phyloP scores from a whole-genome alignment of 2,329 filamentous ascomycete genomes.

The Hypoxylon sp. region DNA sequence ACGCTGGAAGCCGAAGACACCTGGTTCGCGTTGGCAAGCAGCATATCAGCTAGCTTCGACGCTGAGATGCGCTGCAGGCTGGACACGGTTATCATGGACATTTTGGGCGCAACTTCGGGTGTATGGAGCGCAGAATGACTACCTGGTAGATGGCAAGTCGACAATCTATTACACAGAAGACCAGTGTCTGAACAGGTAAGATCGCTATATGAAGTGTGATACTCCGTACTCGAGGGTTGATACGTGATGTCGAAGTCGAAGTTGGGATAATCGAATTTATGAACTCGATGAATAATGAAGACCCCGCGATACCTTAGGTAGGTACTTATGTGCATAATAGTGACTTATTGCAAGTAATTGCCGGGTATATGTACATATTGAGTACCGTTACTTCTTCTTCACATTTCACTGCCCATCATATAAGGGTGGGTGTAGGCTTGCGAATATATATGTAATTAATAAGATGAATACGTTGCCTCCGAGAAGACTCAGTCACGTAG shows the following conservation, averaged over 20 bases:
- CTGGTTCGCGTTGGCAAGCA: conserved; percentile 63
- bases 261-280: not conserved
- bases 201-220: not conserved
- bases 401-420: not conserved
- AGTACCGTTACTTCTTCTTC: not conserved
- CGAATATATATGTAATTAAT: too few relatives aligned
- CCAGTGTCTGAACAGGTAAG: not conserved
- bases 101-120: conserved; percentile 14
- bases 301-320: conserved; percentile 15
- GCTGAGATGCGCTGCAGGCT: conserved; percentile 75
- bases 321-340: conserved; percentile 26
- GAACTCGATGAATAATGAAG: not conserved
- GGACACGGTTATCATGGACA: conserved; percentile 60
- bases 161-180: not conserved
- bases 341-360: conserved; percentile 1
- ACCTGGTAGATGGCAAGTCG: not conserved
- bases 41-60: conserved; percentile 73
- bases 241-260: too few relatives aligned
- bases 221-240: not conserved
- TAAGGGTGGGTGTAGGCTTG: too few relatives aligned
- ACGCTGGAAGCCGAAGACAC: conserved; percentile 57
- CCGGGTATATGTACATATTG: not conserved
- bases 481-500: too few relatives aligned
- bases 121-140: not conserved
- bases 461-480: too few relatives aligned